Evolutionary conservation across 1,284 basidiomycete species (phyloP).

Genomic region (Moesziomyces sp.): DNA sequence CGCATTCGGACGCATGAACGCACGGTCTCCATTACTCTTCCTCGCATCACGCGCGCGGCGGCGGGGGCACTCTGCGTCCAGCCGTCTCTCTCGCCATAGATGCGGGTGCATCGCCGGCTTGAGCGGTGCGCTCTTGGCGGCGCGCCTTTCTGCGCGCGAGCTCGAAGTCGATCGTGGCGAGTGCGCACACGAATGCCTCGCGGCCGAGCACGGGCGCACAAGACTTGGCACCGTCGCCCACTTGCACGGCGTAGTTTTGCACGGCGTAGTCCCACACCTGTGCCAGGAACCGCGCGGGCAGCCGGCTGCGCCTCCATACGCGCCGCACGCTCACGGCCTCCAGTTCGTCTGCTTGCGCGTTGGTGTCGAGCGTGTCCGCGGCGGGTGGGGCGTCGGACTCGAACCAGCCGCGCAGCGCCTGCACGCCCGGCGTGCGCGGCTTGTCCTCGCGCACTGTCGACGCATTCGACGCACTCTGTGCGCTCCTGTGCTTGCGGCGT

Average conservation of each 20-base stretch:
- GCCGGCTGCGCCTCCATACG: constrained; percentile 25
- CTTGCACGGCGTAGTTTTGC: constrained; percentile 1
- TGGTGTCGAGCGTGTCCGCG: neutral
- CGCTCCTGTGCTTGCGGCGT: neutral
- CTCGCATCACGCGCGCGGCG: constrained; percentile 4
- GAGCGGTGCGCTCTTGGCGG: neutral
- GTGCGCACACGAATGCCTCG: constrained; percentile 19
- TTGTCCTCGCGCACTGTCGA: constrained; percentile 4
- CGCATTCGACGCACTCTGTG: constrained; percentile 1
- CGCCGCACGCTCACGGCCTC: constrained; percentile 4
- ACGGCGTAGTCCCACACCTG: constrained; percentile 26
- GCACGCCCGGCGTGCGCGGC: constrained; percentile 6
- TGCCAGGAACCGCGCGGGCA: constrained; percentile 11
- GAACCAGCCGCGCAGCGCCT: constrained; percentile 40
- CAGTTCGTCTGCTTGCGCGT: neutral
- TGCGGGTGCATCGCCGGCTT: neutral
- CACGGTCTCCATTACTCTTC: neutral
- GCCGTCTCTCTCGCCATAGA: neutral
- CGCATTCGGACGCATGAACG: constrained; percentile 1
- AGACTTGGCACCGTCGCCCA: neutral
- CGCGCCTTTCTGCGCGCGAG: constrained; percentile 13
- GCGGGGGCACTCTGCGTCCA: constrained; percentile 14
- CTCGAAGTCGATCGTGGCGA: constrained; percentile 38
- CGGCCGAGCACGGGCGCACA: neutral
- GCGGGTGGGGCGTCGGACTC: constrained; percentile 19